Evolutionary conservation across 106 monocot species (phyloP), one percentile per base, ranked within the genome.

Genomic region (Iris macrosiphon): DNA sequence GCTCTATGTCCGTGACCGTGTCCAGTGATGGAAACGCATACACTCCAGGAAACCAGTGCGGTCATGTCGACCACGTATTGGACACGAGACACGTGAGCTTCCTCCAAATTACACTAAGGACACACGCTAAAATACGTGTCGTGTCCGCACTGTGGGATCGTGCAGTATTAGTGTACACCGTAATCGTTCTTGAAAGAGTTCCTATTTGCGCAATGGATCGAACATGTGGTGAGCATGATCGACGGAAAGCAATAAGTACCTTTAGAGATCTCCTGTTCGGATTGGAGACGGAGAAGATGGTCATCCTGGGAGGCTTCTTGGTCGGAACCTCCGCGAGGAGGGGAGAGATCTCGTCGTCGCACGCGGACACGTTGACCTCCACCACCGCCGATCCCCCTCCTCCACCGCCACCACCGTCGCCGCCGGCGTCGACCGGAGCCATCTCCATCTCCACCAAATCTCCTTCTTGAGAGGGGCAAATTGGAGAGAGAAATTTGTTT

Each of bases 221-320:
- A 60, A 29, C 10, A 27, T 16, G 14, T 18, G 0, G 7, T 31
- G 18, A 47, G 0, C 46, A 15, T 6, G 11, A 21, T n/a, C 1
- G 13, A 19, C 6, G 13, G 6, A 57, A 34, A 17, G 9, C 7
- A 0, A 5, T 33, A 9, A 41, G 40, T 45, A 63, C 63, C 45
- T 55, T 63, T 8, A 24, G 25, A 26, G 40, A 2, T 30, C 40
- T 38, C 21, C 33, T 58, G 31, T 39, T 48, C 7, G 57, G 12
- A 27, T 59, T 58, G 20, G 64, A 72, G 20, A 72, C 64, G 38
- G 72, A 72, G 64, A 72, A 72, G 47, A 72, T 64, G 31, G 30
- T 32, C 64, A 72, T 64, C 39, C 39, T 41, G 37, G 37, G 25
- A 32, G 27, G 21, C 14, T 15, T 38, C 35, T 27, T 24, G 25